Evolutionary conservation across 2,329 filamentous ascomycete genomes (phyloP).

Genomic region (Phaeosphaeria sp.): DNA sequence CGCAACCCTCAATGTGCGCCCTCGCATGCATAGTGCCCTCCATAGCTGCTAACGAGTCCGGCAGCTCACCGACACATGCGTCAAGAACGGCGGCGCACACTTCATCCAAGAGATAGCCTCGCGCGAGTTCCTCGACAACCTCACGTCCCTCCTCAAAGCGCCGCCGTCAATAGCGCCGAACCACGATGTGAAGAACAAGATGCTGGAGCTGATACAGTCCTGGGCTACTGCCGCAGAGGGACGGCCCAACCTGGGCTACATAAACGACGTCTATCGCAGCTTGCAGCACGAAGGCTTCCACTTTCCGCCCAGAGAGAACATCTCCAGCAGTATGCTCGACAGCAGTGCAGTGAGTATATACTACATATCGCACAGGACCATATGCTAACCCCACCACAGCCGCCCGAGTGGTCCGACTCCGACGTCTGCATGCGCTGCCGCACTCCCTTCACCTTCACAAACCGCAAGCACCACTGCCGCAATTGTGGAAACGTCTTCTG

Average conservation of each 20-base stretch:
- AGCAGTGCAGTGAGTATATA: slow-evolving; percentile 79
- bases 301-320: slow-evolving; percentile 85
- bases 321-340: slow-evolving; percentile 97
- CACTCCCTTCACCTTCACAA: slow-evolving; percentile 95
- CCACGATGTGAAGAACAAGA: slow-evolving; percentile 84
- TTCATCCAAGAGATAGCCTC: slow-evolving; percentile 96
- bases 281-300: slow-evolving; percentile 85
- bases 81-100: slow-evolving; percentile 96
- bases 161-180: slow-evolving; percentile 78
- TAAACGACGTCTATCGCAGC: slow-evolving; percentile 83
- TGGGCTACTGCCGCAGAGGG: slow-evolving; percentile 93
- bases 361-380: not conserved
- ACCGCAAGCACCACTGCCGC: slow-evolving; percentile 96
- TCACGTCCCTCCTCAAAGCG: slow-evolving; percentile 86
- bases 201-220: slow-evolving; percentile 89
- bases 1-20: slow-evolving; percentile 82
- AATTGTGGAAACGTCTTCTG: slow-evolving; percentile 99
- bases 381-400: slow-evolving; percentile 57
- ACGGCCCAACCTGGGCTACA: slow-evolving; percentile 81
- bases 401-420: slow-evolving; percentile 96
- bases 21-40: not conserved
- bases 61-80: slow-evolving; percentile 93
- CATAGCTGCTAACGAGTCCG: slow-evolving; percentile 15
- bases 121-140: slow-evolving; percentile 97
- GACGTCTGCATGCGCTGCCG: slow-evolving; percentile 99